Evolutionary conservation across 2,329 filamentous ascomycete genomes (phyloP).

Genomic region (Exophiala xenobiotica): DNA sequence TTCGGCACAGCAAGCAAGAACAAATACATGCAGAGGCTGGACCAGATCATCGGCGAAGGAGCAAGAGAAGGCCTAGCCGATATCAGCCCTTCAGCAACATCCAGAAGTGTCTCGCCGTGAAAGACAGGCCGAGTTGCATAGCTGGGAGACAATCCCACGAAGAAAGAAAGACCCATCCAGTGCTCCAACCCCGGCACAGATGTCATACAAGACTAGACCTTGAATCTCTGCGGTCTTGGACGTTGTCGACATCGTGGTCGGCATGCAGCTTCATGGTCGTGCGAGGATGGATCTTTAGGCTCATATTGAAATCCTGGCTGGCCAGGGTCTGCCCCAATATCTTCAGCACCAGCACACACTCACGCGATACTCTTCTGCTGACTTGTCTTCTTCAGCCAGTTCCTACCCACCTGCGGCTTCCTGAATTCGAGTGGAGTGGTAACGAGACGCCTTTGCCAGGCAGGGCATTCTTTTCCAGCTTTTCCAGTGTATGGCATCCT

Average conservation of each 20-base stretch:
- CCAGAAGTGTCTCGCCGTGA: neutral
- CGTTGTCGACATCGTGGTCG: neutral
- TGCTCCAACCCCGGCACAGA: slow-evolving; percentile 11
- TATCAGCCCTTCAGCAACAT: neutral
- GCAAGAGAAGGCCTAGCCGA: neutral
- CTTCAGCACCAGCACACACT: neutral
- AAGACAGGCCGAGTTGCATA: neutral
- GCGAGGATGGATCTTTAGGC: slow-evolving; percentile 9
- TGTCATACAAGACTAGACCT: slow-evolving; percentile 6
- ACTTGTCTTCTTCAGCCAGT: neutral
- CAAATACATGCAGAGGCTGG: neutral
- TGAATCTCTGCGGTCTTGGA: slow-evolving; percentile 8
- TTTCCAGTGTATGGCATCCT: too few species aligned
- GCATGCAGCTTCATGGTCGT: slow-evolving; percentile 4
- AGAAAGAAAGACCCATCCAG: slow-evolving; percentile 2
- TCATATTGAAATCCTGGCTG: slow-evolving; percentile 3
- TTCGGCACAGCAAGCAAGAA: neutral
- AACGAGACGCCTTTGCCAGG: neutral
- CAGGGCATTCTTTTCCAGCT: too few species aligned
- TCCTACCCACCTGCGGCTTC: neutral
- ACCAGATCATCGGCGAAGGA: neutral
- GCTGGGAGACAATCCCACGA: slow-evolving; percentile 1
- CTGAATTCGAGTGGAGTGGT: neutral
- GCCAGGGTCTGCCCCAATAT: neutral
- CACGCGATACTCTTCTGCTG: neutral